These are phyloP conservation scores for Mytilinidion resinicola DNA, from an alignment of 495 filamentous ascomycete genomes.

Conservation along the genomic window DNA sequence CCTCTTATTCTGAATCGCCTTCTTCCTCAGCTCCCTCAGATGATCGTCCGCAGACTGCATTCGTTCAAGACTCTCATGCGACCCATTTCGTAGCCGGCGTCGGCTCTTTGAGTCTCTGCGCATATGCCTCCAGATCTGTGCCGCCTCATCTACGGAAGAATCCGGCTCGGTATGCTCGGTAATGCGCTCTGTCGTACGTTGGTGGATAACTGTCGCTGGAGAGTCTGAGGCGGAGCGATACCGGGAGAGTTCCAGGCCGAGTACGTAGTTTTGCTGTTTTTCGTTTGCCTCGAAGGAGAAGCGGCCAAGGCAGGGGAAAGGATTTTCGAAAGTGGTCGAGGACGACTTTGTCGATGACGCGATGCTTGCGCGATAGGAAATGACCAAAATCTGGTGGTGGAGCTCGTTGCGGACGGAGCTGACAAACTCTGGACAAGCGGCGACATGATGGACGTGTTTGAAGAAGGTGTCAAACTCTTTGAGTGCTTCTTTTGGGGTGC, in stretches of 20 bases:
- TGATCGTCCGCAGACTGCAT: conserved; percentile 16
- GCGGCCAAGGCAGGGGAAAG: not conserved
- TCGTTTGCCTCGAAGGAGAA: conserved; percentile 3
- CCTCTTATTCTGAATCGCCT: conserved; percentile 27
- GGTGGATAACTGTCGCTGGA: conserved; percentile 1
- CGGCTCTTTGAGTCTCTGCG: conserved; percentile 17
- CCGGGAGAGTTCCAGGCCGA: not conserved
- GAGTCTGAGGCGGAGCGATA: not conserved
- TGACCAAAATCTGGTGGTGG: not conserved
- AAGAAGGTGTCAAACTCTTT: not conserved
- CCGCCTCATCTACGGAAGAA: conserved; percentile 1
- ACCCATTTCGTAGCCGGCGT: conserved; percentile 7
- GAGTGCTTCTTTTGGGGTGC: not conserved
- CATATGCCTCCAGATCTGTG: conserved; percentile 29
- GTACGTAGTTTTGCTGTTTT: not conserved
- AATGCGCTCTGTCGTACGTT: not conserved
- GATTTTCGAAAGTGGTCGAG: not conserved
- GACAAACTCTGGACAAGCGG: not conserved
- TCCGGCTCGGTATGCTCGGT: not conserved
- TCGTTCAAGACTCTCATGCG: not conserved
- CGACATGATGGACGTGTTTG: not conserved
- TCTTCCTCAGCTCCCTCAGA: conserved; percentile 14
- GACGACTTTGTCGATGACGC: not conserved
- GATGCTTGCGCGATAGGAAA: not conserved
- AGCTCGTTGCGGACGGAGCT: not conserved